A percentile compares a stretch with the other conserved stretches of the same genome.
Conservation (phyloP, 208 protist species). For the Acanthamoeba castellanii region DNA sequence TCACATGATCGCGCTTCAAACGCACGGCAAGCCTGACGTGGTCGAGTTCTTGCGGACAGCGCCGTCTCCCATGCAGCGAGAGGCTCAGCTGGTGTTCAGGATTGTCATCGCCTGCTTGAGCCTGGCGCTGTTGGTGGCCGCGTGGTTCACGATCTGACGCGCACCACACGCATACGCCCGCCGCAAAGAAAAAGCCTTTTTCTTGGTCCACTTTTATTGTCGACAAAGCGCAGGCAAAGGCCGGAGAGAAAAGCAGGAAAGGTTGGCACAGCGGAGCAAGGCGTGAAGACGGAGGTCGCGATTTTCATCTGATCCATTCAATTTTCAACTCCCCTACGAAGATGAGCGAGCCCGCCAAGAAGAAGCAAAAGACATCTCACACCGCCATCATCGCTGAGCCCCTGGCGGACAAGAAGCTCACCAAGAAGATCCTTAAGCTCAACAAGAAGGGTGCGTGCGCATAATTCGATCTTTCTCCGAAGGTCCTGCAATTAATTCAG, state of each 20-base stretch:
- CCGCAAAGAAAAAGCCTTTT: background rate
- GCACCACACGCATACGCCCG: background rate
- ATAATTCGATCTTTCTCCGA: background rate
- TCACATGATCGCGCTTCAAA: background rate
- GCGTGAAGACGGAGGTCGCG: background rate
- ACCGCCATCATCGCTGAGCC: slow-evolving; percentile 84
- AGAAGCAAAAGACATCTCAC: slow-evolving; percentile 28
- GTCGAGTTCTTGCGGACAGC: background rate
- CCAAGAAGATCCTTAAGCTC: slow-evolving; percentile 85
- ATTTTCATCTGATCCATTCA: slow-evolving; percentile 40
- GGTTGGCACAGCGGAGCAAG: background rate
- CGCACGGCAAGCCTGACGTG: slow-evolving; percentile 14
- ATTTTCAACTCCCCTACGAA: background rate
- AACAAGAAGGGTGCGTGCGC: slow-evolving; percentile 82
- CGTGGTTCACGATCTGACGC: background rate
- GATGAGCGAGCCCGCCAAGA: slow-evolving; percentile 48
- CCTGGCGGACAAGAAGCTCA: slow-evolving; percentile 86
- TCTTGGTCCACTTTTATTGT: background rate
- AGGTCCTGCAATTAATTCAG: background rate
- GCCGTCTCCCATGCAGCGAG: background rate
- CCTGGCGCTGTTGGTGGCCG: background rate
- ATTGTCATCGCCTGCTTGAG: background rate
- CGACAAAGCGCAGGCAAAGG: background rate
- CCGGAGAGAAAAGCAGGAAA: slow-evolving; percentile 40
- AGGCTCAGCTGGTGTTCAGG: background rate